Percentiles rank a stretch among this genome's conserved stretches.
phyloP scores from a whole-genome alignment of 805 yeast genomes.

The Kazachstania bromeliacearum region DNA sequence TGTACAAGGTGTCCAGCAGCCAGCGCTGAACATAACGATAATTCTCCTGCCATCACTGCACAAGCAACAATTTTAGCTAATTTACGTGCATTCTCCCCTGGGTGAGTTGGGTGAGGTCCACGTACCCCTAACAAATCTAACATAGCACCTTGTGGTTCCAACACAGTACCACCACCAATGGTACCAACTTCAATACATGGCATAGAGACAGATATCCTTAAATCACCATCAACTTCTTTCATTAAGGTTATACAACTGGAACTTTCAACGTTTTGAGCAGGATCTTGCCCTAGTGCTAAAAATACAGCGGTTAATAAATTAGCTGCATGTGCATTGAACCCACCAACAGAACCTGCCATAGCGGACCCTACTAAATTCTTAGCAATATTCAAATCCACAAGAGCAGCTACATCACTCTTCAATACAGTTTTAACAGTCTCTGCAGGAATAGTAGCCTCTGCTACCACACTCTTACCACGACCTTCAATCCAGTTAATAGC shows the following conservation, averaged over 20 bases:
- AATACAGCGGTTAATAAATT: conserved; percentile 90
- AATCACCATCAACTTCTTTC: conserved; percentile 77
- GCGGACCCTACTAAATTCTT: conserved; percentile 95
- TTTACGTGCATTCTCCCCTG: conserved; percentile 93
- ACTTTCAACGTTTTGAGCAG: conserved; percentile 98
- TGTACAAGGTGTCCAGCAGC: conserved; percentile 98
- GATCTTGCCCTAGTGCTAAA: conserved; percentile 97
- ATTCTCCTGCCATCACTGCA: conserved; percentile 92
- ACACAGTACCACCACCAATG: conserved; percentile 96
- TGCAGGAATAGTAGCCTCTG: conserved; percentile 85
- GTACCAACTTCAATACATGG: conserved; percentile 99
- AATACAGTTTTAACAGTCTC: conserved; percentile 72
- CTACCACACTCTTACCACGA: conserved; percentile 95
- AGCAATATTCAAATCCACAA: conserved; percentile 79
- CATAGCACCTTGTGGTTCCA: conserved; percentile 97
- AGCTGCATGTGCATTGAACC: conserved; percentile 97
- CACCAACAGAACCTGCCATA: conserved; percentile 97
- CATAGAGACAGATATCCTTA: conserved; percentile 94
- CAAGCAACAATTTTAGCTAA: conserved; percentile 89
- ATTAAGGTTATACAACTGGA: conserved; percentile 95
- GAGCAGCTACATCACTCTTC: conserved; percentile 85
- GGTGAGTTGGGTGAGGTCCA: conserved; percentile 90
- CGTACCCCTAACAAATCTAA: conserved; percentile 86
- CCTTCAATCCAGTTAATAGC: conserved; percentile 99
- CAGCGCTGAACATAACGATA: conserved; percentile 87